Evolutionary conservation across 179 eudicot genomes (phyloP).

Genomic region (Actinidia arguta): DNA sequence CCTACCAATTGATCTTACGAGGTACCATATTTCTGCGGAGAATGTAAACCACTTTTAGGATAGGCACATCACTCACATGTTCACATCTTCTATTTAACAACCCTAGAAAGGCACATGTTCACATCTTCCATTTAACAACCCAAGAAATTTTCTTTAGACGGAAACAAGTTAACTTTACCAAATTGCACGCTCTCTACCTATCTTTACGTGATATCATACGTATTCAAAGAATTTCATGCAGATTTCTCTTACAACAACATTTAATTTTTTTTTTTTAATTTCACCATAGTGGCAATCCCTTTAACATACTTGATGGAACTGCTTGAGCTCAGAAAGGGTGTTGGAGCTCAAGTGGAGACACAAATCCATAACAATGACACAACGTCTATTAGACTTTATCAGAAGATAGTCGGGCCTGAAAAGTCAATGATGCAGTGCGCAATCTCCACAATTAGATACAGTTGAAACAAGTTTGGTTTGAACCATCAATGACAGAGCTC

Average conservation of each 20-base stretch:
- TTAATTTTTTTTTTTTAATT: no score
- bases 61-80: no score
- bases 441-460: neutral
- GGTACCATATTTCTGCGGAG: no score
- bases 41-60: no score
- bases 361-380: no score
- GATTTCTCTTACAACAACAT: neutral
- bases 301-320: no score
- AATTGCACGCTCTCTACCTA: neutral
- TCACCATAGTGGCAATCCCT: no score
- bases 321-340: neutral
- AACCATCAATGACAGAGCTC: neutral
- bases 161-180: neutral
- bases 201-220: neutral
- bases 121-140: conserved; percentile 1
- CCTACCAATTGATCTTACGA: no score
- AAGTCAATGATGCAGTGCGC: neutral
- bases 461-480: no score
- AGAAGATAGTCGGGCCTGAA: no score
- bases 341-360: neutral
- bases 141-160: neutral
- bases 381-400: no score
- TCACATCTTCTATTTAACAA: no score
- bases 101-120: neutral
- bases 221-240: neutral